Conservation (phyloP, 1,139 yeast species). For the Scheffersomyces stambukii region DNA sequence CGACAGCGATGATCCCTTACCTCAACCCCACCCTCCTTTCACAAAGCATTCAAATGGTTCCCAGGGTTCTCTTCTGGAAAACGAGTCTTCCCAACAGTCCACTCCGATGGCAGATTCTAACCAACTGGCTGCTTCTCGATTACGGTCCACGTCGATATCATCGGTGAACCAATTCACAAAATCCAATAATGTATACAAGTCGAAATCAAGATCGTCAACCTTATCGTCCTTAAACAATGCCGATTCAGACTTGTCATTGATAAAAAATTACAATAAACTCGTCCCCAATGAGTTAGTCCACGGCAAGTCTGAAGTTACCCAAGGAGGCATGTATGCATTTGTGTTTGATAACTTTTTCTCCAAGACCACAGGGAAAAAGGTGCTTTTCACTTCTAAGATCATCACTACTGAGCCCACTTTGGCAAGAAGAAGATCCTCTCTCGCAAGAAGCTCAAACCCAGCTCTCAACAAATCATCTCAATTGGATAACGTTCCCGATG, state of each 20-base stretch:
- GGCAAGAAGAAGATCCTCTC: slow-evolving; percentile 3
- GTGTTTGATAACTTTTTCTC: slow-evolving; percentile 91
- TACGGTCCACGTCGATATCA: slow-evolving; percentile 29
- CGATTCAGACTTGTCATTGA: slow-evolving; percentile 36
- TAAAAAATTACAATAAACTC: slow-evolving; percentile 45
- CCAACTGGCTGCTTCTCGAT: slow-evolving; percentile 1
- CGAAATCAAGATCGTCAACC: slow-evolving; percentile 34
- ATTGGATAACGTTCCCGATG: slow-evolving; percentile 1
- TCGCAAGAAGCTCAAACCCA: too few species aligned
- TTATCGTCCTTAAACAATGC: slow-evolving; percentile 28
- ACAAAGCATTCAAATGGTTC: slow-evolving; percentile 1
- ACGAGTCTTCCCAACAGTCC: slow-evolving; percentile 2
- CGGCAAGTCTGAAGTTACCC: slow-evolving; percentile 55
- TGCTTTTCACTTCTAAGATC: slow-evolving; percentile 60
- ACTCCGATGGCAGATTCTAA: slow-evolving; percentile 2
- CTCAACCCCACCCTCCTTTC: slow-evolving; percentile 2
- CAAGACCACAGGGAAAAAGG: slow-evolving; percentile 77
- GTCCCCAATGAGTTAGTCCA: slow-evolving; percentile 55
- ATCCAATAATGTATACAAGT: slow-evolving; percentile 29
- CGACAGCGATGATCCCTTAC: slow-evolving; percentile 8
- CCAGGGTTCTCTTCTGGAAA: slow-evolving; percentile 1
- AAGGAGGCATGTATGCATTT: slow-evolving; percentile 75
- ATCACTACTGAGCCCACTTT: slow-evolving; percentile 10
- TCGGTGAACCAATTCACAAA: slow-evolving; percentile 37
- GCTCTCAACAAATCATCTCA: too few species aligned